Base-by-base conservation (phyloP, 2,329 filamentous ascomycete species). In the Aspergillus sp. region DNA sequence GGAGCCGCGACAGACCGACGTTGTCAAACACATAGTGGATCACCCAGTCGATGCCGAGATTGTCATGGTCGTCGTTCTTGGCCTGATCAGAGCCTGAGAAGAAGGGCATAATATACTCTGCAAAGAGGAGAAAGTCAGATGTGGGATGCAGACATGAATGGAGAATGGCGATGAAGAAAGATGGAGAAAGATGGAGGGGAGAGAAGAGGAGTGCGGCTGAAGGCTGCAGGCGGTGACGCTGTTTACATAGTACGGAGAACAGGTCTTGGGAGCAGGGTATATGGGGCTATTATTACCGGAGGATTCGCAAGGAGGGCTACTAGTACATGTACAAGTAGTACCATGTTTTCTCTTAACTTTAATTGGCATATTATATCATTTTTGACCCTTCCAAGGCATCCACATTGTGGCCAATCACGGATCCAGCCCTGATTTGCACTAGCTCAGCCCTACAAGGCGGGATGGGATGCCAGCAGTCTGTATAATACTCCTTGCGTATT, bases 1-100 rank as follows among this genome's bases (percentile, higher is more conserved):
- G 52, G 26, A 9, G 19, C 36, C 3, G 36, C 6, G 3, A 54
- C 68, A 44, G 73, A 86, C 86, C 80, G 47, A 81, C 77, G 40
- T 80, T 73, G 28, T 82, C 78, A 60, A 91, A 83, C 48, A 83
- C 76, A 69, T 87, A 95, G 61, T 82, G 80, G 52, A 96, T 78
- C 48, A 95, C 88, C 75, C 88, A 96, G 73, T 96, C 90, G 50
- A 95, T 87, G 45, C 86, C 78, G 59, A 83, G 74, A 58, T 83
- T 84, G 43, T 72, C 73, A 52, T 73, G 62, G 33, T 65, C 58
- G 12, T 54, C 48, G 12, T 51, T 46, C 7, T 55, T 51, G n/a
- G 47, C 33, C 12, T 51, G 51, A 43, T 44, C 46, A 43, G 54
- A 48, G 19, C 55, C 54, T 6, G 57, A 51, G 41, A 61, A 51